Conservation (phyloP, 2,329 filamentous ascomycete species). For the Exophiala spinifera region DNA sequence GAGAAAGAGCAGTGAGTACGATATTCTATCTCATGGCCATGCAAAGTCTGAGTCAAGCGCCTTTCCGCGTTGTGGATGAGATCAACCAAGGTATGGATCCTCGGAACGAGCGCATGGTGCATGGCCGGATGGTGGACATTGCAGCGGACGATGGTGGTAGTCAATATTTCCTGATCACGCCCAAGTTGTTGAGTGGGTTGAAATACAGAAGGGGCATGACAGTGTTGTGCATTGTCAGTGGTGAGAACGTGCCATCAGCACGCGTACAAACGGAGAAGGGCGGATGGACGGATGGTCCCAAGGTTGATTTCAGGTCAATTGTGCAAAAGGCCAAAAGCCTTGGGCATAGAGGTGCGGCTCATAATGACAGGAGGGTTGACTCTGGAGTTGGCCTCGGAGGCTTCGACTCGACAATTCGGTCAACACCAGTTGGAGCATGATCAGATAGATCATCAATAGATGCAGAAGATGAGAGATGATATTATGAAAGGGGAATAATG, state of each 20-base stretch:
- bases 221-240: constrained; percentile 88
- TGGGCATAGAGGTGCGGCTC: constrained; percentile 14
- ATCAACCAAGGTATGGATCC: constrained; percentile 99
- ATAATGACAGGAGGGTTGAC: constrained; percentile 7
- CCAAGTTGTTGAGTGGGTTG: constrained; percentile 82
- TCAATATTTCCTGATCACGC: constrained; percentile 95
- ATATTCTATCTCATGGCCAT: constrained; percentile 99
- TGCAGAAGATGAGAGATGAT: no score
- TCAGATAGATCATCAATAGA: neutral
- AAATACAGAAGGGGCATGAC: constrained; percentile 89
- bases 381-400: constrained; percentile 7
- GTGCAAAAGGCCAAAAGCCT: constrained; percentile 37
- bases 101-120: constrained; percentile 95
- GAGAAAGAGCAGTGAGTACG: constrained; percentile 91
- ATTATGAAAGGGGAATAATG: no score
- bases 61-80: constrained; percentile 97
- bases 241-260: constrained; percentile 57
- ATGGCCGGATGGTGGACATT: constrained; percentile 97
- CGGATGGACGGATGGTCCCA: constrained; percentile 32
- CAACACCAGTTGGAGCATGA: constrained; percentile 19
- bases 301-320: constrained; percentile 39
- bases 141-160: constrained; percentile 66
- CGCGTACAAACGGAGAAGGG: constrained; percentile 19
- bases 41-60: constrained; percentile 86
- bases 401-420: constrained; percentile 7